Evolutionary conservation across 208 protist species (phyloP).

Genomic region (Endotrypanum monterogeii): DNA sequence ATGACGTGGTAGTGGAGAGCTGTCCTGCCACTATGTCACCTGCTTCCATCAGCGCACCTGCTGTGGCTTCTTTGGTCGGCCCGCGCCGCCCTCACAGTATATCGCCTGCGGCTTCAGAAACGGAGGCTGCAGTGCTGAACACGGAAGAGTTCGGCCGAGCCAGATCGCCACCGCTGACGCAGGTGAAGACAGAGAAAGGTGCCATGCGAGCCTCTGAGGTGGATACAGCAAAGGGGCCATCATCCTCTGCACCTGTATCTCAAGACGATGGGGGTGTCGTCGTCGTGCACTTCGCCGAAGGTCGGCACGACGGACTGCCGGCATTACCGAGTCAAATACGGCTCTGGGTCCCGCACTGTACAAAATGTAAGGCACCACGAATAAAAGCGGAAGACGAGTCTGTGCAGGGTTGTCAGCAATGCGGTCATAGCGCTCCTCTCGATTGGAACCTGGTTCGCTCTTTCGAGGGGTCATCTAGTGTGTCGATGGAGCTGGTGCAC

Average conservation of each 20-base stretch:
- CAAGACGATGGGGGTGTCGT: slow-evolving; percentile 61
- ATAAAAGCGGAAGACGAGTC: slow-evolving; percentile 61
- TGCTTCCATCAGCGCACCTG: not conserved
- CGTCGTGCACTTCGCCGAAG: slow-evolving; percentile 65
- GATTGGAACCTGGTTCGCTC: slow-evolving; percentile 67
- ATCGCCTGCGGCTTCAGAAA: slow-evolving; percentile 1
- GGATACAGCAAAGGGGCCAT: slow-evolving; percentile 1
- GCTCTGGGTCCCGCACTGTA: slow-evolving; percentile 78
- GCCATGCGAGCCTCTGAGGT: not conserved
- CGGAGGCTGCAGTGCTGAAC: not conserved
- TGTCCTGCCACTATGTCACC: not conserved
- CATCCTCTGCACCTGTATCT: slow-evolving; percentile 16
- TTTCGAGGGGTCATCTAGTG: slow-evolving; percentile 45
- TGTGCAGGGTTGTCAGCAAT: slow-evolving; percentile 46
- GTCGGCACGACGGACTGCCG: slow-evolving; percentile 23
- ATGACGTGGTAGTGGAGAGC: slow-evolving; percentile 28
- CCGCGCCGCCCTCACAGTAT: slow-evolving; percentile 12
- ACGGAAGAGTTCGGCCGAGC: not conserved
- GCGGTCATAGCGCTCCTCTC: slow-evolving; percentile 39
- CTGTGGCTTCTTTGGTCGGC: slow-evolving; percentile 5
- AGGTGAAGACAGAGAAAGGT: slow-evolving; percentile 24
- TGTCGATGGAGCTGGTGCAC: slow-evolving; percentile 77
- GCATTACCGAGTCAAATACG: slow-evolving; percentile 72
- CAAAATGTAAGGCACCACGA: slow-evolving; percentile 42
- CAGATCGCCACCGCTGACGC: not conserved